These are phyloP conservation scores for Silene conica DNA, from an alignment of 148 eudicot species.

Conservation along the genomic window DNA sequence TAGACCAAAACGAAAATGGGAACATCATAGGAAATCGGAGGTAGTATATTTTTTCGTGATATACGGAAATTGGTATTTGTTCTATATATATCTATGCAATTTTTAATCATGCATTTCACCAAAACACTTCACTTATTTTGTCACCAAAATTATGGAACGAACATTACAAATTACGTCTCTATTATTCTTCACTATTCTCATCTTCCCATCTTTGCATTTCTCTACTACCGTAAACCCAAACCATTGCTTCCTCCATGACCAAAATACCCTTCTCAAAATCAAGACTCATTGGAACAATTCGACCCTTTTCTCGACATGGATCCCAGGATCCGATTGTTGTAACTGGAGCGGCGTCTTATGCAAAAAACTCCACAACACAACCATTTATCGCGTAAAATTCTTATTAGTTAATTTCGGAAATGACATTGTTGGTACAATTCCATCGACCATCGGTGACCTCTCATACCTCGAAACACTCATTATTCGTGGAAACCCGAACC, in stretches of 20 bases:
- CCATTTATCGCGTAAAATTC: conserved; percentile 31
- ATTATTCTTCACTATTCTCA: no score
- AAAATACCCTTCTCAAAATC: conserved; percentile 27
- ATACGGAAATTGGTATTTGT: no score
- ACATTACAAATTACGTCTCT: no score
- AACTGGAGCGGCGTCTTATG: conserved; percentile 33
- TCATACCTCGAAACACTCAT: conserved; percentile 35
- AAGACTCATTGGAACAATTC: conserved; percentile 23
- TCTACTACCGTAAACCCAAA: no score
- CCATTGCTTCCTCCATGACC: no score
- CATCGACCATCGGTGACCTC: conserved; percentile 33
- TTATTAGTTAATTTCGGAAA: conserved; percentile 22
- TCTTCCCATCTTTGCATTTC: conserved; percentile 29
- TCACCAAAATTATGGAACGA: no score
- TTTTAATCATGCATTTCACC: no score
- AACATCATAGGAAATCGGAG: no score
- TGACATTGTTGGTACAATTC: conserved; percentile 32
- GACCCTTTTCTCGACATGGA: conserved; percentile 33
- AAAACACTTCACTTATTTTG: no score
- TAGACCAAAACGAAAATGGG: no score
- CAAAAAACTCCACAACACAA: conserved; percentile 24
- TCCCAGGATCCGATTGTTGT: conserved; percentile 36
- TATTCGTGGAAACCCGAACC: conserved; percentile 31
- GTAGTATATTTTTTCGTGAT: no score
- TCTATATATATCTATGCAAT: no score